Conservation (phyloP, 1,284 basidiomycete genomes). For the Fomitopsis betulina region DNA sequence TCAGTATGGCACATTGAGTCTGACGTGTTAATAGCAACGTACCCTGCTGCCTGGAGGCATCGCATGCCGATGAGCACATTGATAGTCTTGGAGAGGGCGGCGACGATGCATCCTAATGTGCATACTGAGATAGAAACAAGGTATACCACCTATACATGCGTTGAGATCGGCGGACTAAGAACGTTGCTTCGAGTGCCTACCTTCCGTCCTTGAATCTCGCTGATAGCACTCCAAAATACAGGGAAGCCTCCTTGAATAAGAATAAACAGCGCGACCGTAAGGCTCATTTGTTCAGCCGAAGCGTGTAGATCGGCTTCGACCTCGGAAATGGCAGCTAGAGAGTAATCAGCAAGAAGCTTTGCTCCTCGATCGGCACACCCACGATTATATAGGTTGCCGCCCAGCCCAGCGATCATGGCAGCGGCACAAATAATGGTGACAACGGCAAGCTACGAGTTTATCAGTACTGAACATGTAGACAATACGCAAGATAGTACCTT, state of each 20-base stretch:
- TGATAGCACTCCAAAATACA: constrained; percentile 68
- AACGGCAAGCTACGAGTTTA: constrained; percentile 24
- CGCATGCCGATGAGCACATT: constrained; percentile 70
- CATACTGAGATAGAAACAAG: constrained; percentile 58
- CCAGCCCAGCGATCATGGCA: constrained; percentile 65
- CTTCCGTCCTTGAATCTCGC: constrained; percentile 78
- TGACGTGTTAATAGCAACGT: constrained; percentile 11
- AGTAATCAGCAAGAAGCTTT: neutral
- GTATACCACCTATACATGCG: constrained; percentile 55
- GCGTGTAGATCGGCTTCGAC: constrained; percentile 65
- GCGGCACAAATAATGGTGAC: constrained; percentile 56
- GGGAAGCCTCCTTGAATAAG: constrained; percentile 71
- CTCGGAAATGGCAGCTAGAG: constrained; percentile 54
- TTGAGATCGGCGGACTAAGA: neutral
- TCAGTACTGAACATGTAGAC: neutral
- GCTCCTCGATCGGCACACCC: constrained; percentile 19
- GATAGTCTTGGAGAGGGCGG: constrained; percentile 64
- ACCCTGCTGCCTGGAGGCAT: constrained; percentile 64
- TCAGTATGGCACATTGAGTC: neutral
- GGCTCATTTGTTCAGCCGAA: constrained; percentile 63
- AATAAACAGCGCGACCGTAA: constrained; percentile 76
- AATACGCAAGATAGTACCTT: constrained; percentile 42
- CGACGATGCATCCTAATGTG: constrained; percentile 55
- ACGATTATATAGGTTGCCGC: constrained; percentile 69
- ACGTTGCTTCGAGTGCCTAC: constrained; percentile 31